Base-by-base conservation (phyloP, 352 stramenopile species). In the Globisporangium paroecandrum region DNA sequence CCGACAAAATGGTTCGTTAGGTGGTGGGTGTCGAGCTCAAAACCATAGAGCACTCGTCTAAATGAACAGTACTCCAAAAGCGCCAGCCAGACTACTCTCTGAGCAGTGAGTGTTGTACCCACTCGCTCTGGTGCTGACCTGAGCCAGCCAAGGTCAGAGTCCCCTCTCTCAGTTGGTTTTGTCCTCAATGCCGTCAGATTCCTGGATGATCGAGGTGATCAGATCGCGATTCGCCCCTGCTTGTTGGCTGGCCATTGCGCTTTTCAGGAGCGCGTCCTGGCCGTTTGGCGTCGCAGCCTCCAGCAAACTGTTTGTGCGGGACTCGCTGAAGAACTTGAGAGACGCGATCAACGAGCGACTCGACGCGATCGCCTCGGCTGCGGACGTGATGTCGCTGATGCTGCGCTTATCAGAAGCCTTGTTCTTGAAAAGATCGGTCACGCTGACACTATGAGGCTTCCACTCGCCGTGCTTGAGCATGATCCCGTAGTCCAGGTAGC, bases 401-500 rank as follows among this genome's bases (percentile, higher is more conserved):
- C 9, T 47, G 60, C 8, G 7, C 15, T 25, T 41, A 10, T 22
- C 55, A 3, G 20, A 18, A 4, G 51, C 29, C 24, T 43, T 43
- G 25, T 38, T 24, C 38, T 56, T 36, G 20, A 66, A 70, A 22
- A 66, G 68, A 8, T 70, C 64, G 20, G 49, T 27, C 22, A 69
- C 57, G 0, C 58, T 55, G 8, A 63, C 46, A 36, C 56, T 61
- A 13, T 65, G 57, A 22, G 53, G 57, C 34, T 62, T 51, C 15
- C 62, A n/a, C 9, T 67, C 41, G n/a, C 62, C 64, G 41, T 74
- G 68, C 51, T 78, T 74, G 57, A 76, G 66, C 69, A 78, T 76
- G 51, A 78, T 62, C 1, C 73, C 73, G 25, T 69, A 77, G 53
- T 79, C 73, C 49, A 79, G 54, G 62, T 79, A 79, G 58, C 66